phyloP scores from a whole-genome alignment of 2,329 filamentous ascomycete genomes.

The Podosphaera aphanis region DNA sequence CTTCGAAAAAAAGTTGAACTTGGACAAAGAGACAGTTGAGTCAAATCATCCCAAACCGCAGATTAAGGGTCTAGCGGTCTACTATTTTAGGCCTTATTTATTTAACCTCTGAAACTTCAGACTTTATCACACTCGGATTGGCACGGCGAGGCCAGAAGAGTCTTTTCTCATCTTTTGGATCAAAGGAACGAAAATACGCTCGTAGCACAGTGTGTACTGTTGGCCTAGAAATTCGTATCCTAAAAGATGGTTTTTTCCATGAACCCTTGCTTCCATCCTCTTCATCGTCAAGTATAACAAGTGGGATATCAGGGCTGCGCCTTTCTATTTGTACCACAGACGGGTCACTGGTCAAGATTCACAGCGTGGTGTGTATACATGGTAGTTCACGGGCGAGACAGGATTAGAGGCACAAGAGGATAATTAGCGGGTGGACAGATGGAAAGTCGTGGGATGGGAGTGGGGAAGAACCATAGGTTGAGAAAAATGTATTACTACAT shows the following conservation, averaged over 20 bases:
- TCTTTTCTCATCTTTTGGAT: no score
- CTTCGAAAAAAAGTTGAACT: no score
- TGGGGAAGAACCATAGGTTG: neutral
- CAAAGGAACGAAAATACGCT: neutral
- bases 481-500: no score
- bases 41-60: no score
- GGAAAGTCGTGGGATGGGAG: no score
- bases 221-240: neutral
- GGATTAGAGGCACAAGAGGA: neutral
- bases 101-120: no score
- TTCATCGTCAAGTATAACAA: neutral
- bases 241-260: neutral
- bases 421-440: neutral
- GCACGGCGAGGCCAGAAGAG: no score
- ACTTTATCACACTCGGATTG: no score
- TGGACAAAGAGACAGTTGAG: no score
- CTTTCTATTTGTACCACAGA: neutral
- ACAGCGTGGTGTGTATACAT: neutral
- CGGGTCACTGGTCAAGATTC: neutral
- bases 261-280: neutral
- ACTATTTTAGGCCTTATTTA: no score
- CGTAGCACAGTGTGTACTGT: neutral
- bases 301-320: neutral
- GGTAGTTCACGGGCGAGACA: neutral
- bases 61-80: no score